Base-by-base conservation (phyloP, 2,329 filamentous ascomycete genomes). In the Pseudogymnoascus destructans region DNA sequence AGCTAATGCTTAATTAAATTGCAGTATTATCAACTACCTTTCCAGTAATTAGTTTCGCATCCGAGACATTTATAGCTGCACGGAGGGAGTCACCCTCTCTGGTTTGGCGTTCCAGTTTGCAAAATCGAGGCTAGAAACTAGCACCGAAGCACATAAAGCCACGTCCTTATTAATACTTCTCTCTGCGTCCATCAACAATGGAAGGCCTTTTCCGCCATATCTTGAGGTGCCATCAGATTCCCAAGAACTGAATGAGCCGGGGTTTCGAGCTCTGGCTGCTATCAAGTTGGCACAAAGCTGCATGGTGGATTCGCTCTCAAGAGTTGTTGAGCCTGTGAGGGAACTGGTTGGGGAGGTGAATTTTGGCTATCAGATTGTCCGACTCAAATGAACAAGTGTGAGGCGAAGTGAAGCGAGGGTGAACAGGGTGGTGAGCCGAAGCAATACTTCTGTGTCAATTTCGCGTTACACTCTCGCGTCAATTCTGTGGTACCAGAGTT, bases 191-290 rank as follows among this genome's bases (percentile, higher is more conserved):
- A 79, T 89, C 46, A 75, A 77, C 1, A 84, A 79, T 55, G 81
- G 80, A 0, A 81, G 85, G 60, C 80, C 85, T 0, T 73, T 89
- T 0, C 86, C 86, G 0, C 86, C 86, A 0, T 87, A 86, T 66
- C 71, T 89, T 13, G 75, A 75, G 5, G 71, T 82, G 0, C 84
- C 85, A 0, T 72, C 76, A 7, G 77, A 80, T 0, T 85, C 82
- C 66, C 74, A 68, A 75, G 59, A 83, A 88, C 67, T 87, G 63
- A 77, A 80, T 1, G 82, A 87, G 66, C 82, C 83, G 0, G 85
- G 85, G 0, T 89, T 87, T 69, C 80, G 85, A 2, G 83, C 84
- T 57, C 88, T 88, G 69, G 84, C 85, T 0, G 83, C 87, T 7
- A 74, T 88, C 62, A 84, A 88, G 67, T 81, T 89, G 32, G 33